Evolutionary conservation across 192 early-diverging fungal species (phyloP), one percentile per base, ranked within the genome.

Genomic region (Geosiphon pyriformis): DNA sequence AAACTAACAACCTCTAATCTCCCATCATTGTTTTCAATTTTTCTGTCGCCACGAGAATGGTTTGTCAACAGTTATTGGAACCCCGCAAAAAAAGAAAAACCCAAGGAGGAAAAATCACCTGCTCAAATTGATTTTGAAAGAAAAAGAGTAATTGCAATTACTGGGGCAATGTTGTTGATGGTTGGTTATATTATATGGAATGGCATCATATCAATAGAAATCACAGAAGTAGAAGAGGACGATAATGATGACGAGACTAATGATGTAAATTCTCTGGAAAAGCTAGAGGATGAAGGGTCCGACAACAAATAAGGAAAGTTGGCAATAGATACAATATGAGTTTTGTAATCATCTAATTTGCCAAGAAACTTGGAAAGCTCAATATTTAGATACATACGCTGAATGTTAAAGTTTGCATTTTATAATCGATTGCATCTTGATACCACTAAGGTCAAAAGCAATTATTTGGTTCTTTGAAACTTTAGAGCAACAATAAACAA

Each of bases 191-290:
- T 87, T 6, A 77, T 83, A 61, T 67, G 79, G 25, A 82, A 90
- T 69, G 87, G 85, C 20, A 78, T 90, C 33, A 70, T 90, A 11
- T 70, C 69, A 33, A 78, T 88, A 65, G 78, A 77, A n/a, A 42
- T 76, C 1, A 74, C 54, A 26, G 55, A 74, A 1, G 65, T 67
- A 18, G 74, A 78, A 23, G 76, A 75, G 7, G 77, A 76, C 12
- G 72, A 73, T 10, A 42, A 67, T 37, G 35, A 23, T 55, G 52
- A 47, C 32, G 65, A 34, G 34, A 34, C n/a, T 35, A 20, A 56
- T 66, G 20, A 27, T 66, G 33, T 30, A 31, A 26, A 34, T 66
- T 55, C 30, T 32, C 22, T 55, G 53, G 10, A 52, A n/a, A 20
- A 20, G 10, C 20, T 20, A n/a, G 50, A 20, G 7, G 50, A n/a